Percentiles rank a stretch among this genome's conserved stretches.
These are phyloP conservation scores for Mycena polygramma DNA, from an alignment of 768 basidiomycete genomes.

Conservation along the genomic window DNA sequence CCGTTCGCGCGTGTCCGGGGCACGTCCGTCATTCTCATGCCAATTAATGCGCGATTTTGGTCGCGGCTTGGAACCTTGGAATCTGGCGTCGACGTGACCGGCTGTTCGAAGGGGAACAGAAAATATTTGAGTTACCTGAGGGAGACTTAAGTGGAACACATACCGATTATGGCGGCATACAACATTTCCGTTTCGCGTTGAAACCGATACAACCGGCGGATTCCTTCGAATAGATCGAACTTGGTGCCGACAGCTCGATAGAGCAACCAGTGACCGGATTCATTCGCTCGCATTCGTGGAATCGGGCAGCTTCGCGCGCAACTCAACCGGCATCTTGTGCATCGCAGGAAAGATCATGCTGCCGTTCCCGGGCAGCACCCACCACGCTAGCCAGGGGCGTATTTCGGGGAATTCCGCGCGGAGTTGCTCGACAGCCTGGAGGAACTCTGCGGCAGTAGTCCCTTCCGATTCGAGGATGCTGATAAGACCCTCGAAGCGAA, in stretches of 20 bases:
- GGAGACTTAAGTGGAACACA: not conserved
- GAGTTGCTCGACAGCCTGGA: conserved; percentile 7
- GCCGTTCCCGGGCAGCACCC: conserved; percentile 26
- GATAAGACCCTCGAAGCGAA: conserved; percentile 15
- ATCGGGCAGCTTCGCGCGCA: conserved; percentile 1
- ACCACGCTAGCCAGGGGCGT: conserved; percentile 5
- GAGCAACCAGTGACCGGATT: conserved; percentile 11
- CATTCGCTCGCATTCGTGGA: conserved; percentile 3
- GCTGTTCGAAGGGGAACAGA: not conserved
- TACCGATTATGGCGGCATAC: conserved; percentile 16
- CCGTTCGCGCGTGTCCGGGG: conserved; percentile 25
- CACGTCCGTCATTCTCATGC: conserved; percentile 2
- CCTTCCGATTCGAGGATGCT: not conserved
- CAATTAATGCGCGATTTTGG: conserved; percentile 9
- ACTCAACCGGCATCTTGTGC: conserved; percentile 17
- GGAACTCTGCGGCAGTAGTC: conserved; percentile 1
- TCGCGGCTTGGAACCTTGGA: conserved; percentile 20
- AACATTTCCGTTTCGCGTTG: conserved; percentile 21
- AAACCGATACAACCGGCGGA: conserved; percentile 5
- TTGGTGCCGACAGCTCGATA: conserved; percentile 5
- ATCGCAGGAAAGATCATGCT: conserved; percentile 30
- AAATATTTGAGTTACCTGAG: not conserved
- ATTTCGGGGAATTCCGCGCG: conserved; percentile 14
- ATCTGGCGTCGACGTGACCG: conserved; percentile 12
- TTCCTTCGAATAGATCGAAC: conserved; percentile 18